Conservation (phyloP, 768 basidiomycete genomes). For the Pulveroboletus sp. region DNA sequence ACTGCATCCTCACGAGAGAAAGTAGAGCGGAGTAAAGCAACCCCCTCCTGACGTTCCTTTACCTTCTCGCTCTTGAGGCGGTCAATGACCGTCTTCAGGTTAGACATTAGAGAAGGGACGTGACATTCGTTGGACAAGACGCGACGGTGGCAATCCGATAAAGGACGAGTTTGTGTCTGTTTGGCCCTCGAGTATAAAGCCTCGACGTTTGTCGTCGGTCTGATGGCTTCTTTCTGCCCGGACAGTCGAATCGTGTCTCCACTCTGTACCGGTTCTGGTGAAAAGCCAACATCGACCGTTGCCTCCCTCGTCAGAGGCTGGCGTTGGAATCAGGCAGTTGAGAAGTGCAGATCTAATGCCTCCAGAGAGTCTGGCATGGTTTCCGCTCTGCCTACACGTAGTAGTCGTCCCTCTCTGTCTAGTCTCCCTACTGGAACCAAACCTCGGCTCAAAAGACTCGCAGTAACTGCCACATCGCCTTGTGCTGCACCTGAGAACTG, state of each 20-base stretch:
- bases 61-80: conserved; percentile 58
- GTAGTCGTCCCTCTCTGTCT: background rate
- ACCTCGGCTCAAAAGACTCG: too few species aligned
- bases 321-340: conserved; percentile 46
- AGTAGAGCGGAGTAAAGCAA: conserved; percentile 43
- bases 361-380: conserved; percentile 32
- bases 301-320: conserved; percentile 48
- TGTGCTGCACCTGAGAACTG: too few species aligned
- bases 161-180: conserved; percentile 24
- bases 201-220: background rate
- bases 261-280: conserved; percentile 81
- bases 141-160: conserved; percentile 14
- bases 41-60: conserved; percentile 65
- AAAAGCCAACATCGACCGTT: conserved; percentile 56
- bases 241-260: conserved; percentile 51
- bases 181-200: conserved; percentile 28
- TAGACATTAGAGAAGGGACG: conserved; percentile 29
- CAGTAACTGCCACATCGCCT: too few species aligned
- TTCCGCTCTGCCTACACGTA: conserved; percentile 28
- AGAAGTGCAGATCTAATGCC: conserved; percentile 35
- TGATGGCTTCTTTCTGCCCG: conserved; percentile 75
- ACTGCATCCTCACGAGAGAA: conserved; percentile 50
- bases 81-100: conserved; percentile 44
- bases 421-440: too few species aligned
- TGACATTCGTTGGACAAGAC: conserved; percentile 6